phyloP scores from a whole-genome alignment of 139 green algal genomes.

The Pedinophyceae sp. region DNA sequence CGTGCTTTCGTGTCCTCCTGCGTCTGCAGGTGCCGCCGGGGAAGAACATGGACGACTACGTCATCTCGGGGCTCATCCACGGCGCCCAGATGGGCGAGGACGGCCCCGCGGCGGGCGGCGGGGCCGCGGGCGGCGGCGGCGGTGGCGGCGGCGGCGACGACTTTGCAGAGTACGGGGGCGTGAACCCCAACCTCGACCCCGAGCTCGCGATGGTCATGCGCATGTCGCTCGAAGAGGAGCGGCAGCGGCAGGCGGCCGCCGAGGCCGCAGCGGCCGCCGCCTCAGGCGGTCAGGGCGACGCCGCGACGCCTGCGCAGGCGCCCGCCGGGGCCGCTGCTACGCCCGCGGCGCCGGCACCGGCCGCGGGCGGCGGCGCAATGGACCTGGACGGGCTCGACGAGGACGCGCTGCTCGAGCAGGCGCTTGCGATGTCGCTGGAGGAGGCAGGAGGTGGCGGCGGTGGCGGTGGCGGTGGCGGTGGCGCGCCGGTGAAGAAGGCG shows the following conservation, averaged over 20 bases:
- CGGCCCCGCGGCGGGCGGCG: too few species aligned
- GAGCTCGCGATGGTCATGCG: conserved; percentile 73
- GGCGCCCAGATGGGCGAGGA: too few species aligned
- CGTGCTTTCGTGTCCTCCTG: background rate
- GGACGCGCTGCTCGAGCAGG: conserved; percentile 61
- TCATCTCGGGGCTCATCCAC: conserved; percentile 1
- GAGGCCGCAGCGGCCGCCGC: conserved; percentile 12
- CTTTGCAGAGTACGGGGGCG: too few species aligned
- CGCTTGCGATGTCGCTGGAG: conserved; percentile 86
- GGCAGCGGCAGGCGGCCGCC: conserved; percentile 59
- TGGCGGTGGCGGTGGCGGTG: conserved; percentile 7
- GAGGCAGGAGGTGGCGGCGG: conserved; percentile 8
- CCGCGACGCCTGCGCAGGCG: background rate
- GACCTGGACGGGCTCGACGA: conserved; percentile 52
- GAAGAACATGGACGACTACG: conserved; percentile 8
- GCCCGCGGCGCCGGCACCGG: conserved; percentile 12
- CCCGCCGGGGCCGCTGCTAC: background rate
- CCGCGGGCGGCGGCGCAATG: conserved; percentile 5
- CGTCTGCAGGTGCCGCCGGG: background rate
- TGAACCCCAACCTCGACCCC: conserved; percentile 94
- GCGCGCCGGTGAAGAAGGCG: conserved; percentile 7
- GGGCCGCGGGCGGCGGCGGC: conserved; percentile 29
- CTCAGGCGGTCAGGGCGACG: conserved; percentile 11
- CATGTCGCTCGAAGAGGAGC: conserved; percentile 95
- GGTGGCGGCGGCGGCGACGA: conserved; percentile 53